Conservation (phyloP, 768 basidiomycete species). For the Gloeopeniophorella convolvens region DNA sequence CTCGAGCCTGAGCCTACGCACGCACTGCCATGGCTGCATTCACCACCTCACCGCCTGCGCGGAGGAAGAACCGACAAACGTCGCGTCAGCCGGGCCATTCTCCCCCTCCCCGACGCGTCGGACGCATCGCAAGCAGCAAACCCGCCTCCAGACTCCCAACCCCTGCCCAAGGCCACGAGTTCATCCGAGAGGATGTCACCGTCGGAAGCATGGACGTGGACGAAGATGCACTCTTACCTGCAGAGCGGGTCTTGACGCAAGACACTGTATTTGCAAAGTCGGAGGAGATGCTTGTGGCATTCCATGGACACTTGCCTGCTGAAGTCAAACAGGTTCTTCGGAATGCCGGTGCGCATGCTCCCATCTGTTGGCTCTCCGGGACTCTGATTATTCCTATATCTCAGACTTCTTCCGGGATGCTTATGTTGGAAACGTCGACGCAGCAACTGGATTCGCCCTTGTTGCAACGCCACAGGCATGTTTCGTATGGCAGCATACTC, state of each 20-base stretch:
- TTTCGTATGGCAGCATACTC: constrained; percentile 80
- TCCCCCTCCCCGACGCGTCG: constrained; percentile 24
- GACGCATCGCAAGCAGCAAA: constrained; percentile 27
- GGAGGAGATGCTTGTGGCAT: constrained; percentile 57
- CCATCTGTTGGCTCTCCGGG: neutral
- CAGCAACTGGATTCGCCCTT: constrained; percentile 65
- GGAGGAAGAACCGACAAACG: constrained; percentile 17
- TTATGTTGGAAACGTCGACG: constrained; percentile 67
- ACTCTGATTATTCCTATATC: neutral
- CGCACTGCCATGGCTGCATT: constrained; percentile 15
- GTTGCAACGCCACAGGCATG: constrained; percentile 67
- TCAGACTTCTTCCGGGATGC: constrained; percentile 63
- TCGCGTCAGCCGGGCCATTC: constrained; percentile 24
- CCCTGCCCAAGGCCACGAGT: constrained; percentile 32
- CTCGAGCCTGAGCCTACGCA: neutral
- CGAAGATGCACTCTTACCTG: constrained; percentile 36
- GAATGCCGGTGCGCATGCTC: constrained; percentile 47
- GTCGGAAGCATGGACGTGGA: constrained; percentile 58
- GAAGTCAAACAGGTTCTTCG: constrained; percentile 70
- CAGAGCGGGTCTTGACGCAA: constrained; percentile 31
- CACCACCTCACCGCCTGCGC: constrained; percentile 18
- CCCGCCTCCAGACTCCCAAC: constrained; percentile 40
- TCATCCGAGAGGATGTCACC: constrained; percentile 39
- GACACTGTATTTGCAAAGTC: constrained; percentile 61
- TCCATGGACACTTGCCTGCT: constrained; percentile 64